Conservation (phyloP, 2,329 filamentous ascomycete species). For the Hymenoscyphus salicellus region DNA sequence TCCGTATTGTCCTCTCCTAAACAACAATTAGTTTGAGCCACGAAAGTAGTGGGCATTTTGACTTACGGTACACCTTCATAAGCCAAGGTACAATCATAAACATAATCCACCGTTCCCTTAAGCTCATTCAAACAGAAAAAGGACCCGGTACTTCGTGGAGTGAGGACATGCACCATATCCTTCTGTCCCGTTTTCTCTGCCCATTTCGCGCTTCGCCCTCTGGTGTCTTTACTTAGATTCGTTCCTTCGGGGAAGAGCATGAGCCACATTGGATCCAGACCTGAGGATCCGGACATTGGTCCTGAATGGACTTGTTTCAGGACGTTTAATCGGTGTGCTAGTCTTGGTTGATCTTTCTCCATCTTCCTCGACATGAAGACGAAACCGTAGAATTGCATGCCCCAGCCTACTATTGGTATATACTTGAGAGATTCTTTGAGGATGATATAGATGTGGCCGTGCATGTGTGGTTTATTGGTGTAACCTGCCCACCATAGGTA, state of each 20-base stretch:
- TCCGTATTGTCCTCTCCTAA: conserved; percentile 69
- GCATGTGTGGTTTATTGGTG: conserved; percentile 69
- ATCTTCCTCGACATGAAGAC: conserved; percentile 91
- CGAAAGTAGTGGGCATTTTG: background rate
- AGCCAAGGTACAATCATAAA: conserved; percentile 91
- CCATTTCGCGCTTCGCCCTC: conserved; percentile 70
- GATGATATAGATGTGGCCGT: conserved; percentile 86
- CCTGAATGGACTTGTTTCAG: conserved; percentile 58
- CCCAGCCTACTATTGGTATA: conserved; percentile 74
- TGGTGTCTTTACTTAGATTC: conserved; percentile 69
- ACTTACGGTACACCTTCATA: conserved; percentile 92
- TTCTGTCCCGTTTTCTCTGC: conserved; percentile 70
- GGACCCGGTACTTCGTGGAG: conserved; percentile 77
- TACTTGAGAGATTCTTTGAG: conserved; percentile 82
- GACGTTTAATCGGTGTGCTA: conserved; percentile 70
- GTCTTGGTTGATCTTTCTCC: conserved; percentile 72
- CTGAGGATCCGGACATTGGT: conserved; percentile 51
- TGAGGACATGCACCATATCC: conserved; percentile 70
- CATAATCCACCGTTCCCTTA: conserved; percentile 70
- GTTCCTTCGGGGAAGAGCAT: conserved; percentile 86
- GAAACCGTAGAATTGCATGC: conserved; percentile 84
- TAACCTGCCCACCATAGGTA: conserved; percentile 96
- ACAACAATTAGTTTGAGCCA: background rate
- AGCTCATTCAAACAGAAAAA: conserved; percentile 78
- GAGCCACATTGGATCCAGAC: conserved; percentile 82